Evolutionary conservation across 257 asterid species (phyloP), one percentile per base, ranked within the genome.

Genomic region (Rubia yunnanensis): DNA sequence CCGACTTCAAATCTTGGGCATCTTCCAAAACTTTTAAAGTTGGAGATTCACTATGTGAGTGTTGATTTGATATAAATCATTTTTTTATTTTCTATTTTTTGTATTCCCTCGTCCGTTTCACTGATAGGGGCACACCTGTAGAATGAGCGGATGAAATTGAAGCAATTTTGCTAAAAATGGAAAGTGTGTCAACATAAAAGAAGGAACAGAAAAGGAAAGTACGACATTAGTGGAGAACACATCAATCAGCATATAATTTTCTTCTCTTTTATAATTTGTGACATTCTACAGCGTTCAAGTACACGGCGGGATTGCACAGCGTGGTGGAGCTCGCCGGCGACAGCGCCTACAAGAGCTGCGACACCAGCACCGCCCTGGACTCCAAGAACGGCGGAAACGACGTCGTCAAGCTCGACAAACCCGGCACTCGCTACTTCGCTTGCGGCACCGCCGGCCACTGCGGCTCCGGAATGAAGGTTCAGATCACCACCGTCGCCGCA

Each of bases 361-460:
- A 83, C 78, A 70, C 73, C 0, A 72, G 85, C 46, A 82, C 73
- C 13, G 38, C 94, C 1, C 41, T 83, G 60, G 71, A 83, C 73
- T 79, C 91, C 9, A 57, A 74, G 62, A 83, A 52, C 22, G 77
- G 78, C 0, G 96, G 96, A 4, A 84, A 75, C 73, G 77, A 74
- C 74, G 82, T 78, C 11, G 70, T 89, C 13, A 89, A 85, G 82
- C 87, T 89, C 30, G 77, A 58, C 76, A 89, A 87, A 71, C 10
- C 91, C 4, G 95, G 95, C 0, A 82, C 88, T 0, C 82, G 96
- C 41, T 89, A 72, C 71, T 89, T 89, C 44, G 88, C 96, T 11
- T 89, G 96, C 41, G 96, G 94, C 17, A 89, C 96, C 18, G 63
- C 91, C 0, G 95, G 95, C 15, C 96, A 89, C 20, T 89, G 96